Base-by-base conservation (phyloP, 305 asterid species). In the Solanum aculeatissimum region DNA sequence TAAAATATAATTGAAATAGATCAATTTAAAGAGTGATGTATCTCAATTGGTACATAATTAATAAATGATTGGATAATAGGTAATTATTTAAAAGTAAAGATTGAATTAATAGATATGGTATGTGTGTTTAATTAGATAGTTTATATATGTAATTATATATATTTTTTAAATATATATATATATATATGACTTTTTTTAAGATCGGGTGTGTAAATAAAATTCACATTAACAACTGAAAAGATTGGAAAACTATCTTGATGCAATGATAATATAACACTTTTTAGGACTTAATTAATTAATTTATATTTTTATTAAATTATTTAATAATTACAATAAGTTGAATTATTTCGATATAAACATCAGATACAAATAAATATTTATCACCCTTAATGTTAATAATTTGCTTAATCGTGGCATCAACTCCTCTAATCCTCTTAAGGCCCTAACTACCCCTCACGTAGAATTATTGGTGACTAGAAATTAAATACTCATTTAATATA, bases 381-480 rank as follows among this genome's bases (percentile, higher is more conserved):
- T 58, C 32, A 9, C 2, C 47, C 47, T 40, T 14, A 7, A 6
- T 35, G 3, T 38, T 69, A 38, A 69, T 69, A n/a, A 3, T 40
- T 38, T 40, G 78, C 32, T 70, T 70, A 40, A 70, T 70, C 78
- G 78, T 70, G 78, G 81, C 88, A 72, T 89, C 88, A 85, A 89
- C 88, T 70, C 51, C 78, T 35, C 15, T 58, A 21, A 4, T 4
- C 51, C 9, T 14, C 7, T 1, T 0, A 27, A 29, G 71, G 42
- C 13, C 51, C 78, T 40, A 81, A 13, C 87, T 40, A 70, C 78
- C 78, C 78, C 65, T 83, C n/a, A 51, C 89, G 87, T 87, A 87
- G 53, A 40, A 2, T 68, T 81, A 91, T 87, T 89, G 91, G 65
- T 87, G 91, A 87, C 43, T 88, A 77, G 14, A 89, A 9, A 69